A percentile compares a stretch with the other conserved stretches of the same genome.
These are phyloP conservation scores for Plasmodiophora brassicae DNA, from an alignment of 208 protist species.

Conservation along the genomic window DNA sequence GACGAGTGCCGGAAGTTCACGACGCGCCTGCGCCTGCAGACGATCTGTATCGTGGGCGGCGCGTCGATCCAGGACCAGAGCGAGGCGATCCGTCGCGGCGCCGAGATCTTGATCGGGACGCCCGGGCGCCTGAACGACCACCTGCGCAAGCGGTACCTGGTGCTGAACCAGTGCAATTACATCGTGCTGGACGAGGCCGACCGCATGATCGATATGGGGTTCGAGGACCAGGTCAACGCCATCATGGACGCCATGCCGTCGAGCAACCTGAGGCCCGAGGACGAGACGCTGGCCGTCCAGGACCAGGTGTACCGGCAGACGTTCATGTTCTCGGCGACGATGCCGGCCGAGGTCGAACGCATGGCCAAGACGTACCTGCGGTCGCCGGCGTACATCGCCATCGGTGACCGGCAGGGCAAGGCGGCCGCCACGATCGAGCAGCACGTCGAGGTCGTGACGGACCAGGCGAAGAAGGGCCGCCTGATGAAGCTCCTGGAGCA, in stretches of 20 bases:
- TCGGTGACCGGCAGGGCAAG: slow-evolving; percentile 54
- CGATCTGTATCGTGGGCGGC: slow-evolving; percentile 68
- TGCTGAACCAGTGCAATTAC: slow-evolving; percentile 91
- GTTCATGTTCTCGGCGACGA: slow-evolving; percentile 77
- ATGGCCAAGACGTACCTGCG: slow-evolving; percentile 66
- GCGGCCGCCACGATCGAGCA: slow-evolving; percentile 56
- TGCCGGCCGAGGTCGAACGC: slow-evolving; percentile 70
- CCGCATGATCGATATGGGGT: slow-evolving; percentile 77
- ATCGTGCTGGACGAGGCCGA: slow-evolving; percentile 95
- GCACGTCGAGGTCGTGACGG: slow-evolving; percentile 52
- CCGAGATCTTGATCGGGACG: slow-evolving; percentile 63
- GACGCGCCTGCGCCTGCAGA: neutral
- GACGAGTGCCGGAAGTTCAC: slow-evolving; percentile 64
- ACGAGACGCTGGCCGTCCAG: slow-evolving; percentile 45
- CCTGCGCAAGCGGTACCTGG: slow-evolving; percentile 79
- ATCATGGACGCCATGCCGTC: slow-evolving; percentile 70
- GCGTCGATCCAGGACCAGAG: slow-evolving; percentile 63
- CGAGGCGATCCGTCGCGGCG: slow-evolving; percentile 56
- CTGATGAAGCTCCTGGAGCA: slow-evolving; percentile 58
- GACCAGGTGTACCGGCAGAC: slow-evolving; percentile 66
- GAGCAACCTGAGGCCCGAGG: slow-evolving; percentile 60
- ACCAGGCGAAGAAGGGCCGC: slow-evolving; percentile 62
- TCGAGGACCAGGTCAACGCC: slow-evolving; percentile 46
- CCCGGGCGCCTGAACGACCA: slow-evolving; percentile 82
- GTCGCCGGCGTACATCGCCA: slow-evolving; percentile 51